A percentile compares a stretch with the other conserved stretches of the same genome.
Evolutionary conservation across 2,329 filamentous ascomycete species (phyloP).

Genomic region (Onygenales sp.): DNA sequence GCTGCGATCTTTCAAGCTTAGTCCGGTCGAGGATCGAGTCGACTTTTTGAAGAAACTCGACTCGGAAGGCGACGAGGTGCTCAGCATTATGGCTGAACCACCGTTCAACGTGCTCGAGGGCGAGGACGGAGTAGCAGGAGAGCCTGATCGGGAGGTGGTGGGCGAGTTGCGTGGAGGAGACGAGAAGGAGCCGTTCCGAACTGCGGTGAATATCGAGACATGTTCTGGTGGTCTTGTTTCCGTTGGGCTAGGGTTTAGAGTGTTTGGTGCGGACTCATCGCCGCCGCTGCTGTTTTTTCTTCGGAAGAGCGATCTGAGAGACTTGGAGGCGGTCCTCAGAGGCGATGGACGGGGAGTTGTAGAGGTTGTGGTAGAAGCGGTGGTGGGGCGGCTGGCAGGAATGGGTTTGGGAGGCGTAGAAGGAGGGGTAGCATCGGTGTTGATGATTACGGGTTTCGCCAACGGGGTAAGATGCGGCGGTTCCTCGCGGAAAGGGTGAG

Average conservation of each 20-base stretch:
- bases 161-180: conserved; percentile 27
- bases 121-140: conserved; percentile 27
- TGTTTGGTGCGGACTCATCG: background rate
- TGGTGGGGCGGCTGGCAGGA: background rate
- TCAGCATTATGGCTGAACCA: conserved; percentile 7
- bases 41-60: conserved; percentile 8
- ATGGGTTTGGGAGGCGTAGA: conserved; percentile 4
- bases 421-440: conserved; percentile 10
- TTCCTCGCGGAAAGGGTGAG: conserved; percentile 2
- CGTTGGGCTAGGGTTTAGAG: background rate
- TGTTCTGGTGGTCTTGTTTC: background rate
- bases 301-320: conserved; percentile 17
- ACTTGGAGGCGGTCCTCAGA: conserved; percentile 12
- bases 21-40: conserved; percentile 14
- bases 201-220: conserved; percentile 4
- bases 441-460: conserved; percentile 11
- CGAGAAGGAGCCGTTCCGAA: conserved; percentile 25
- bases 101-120: conserved; percentile 23
- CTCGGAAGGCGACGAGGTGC: conserved; percentile 7
- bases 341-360: conserved; percentile 6
- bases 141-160: conserved; percentile 25
- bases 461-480: conserved; percentile 5
- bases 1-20: conserved; percentile 15
- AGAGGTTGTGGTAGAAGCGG: conserved; percentile 1
- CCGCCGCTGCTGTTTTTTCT: background rate